Evolutionary conservation across 108 stramenopile species (phyloP).

Genomic region (Nitzschia inconspicua): DNA sequence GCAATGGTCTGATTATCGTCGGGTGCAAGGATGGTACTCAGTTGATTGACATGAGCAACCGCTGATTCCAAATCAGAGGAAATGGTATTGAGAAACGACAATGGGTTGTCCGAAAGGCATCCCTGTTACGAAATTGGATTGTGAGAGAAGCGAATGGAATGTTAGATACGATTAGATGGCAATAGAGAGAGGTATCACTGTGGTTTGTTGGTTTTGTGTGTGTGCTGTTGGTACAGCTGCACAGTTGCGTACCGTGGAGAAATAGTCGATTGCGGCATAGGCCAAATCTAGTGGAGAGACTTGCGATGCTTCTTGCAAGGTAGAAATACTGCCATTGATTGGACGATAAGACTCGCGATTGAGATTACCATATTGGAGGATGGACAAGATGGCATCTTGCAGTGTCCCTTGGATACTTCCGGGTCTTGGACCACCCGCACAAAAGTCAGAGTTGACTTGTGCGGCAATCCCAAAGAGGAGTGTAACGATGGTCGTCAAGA

Average conservation of each 20-base stretch:
- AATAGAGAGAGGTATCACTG: no score
- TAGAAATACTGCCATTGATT: no score
- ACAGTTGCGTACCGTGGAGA: conserved; percentile 23
- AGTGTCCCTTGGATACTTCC: conserved; percentile 40
- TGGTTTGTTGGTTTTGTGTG: no score
- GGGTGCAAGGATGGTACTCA: conserved; percentile 1
- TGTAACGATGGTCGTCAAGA: conserved; percentile 4
- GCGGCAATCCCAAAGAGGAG: conserved; percentile 19
- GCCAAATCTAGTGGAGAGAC: conserved; percentile 5
- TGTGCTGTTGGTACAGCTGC: neutral
- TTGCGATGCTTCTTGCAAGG: neutral
- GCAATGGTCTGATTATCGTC: neutral
- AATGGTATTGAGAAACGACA: conserved; percentile 19
- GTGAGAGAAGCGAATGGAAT: neutral
- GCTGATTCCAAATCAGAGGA: conserved; percentile 9
- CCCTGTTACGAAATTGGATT: conserved; percentile 10
- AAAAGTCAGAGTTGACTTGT: conserved; percentile 51
- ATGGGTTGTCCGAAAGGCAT: conserved; percentile 34
- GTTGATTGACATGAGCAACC: conserved; percentile 5
- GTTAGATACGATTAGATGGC: neutral
- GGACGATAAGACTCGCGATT: no score
- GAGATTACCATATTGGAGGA: conserved; percentile 10
- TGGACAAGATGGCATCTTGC: conserved; percentile 23
- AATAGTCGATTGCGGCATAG: conserved; percentile 32
- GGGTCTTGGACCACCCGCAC: conserved; percentile 25